Percentiles rank a stretch among this genome's conserved stretches.
phyloP scores from a whole-genome alignment of 495 filamentous ascomycete genomes.

The Hyaloscypha finlandica region DNA sequence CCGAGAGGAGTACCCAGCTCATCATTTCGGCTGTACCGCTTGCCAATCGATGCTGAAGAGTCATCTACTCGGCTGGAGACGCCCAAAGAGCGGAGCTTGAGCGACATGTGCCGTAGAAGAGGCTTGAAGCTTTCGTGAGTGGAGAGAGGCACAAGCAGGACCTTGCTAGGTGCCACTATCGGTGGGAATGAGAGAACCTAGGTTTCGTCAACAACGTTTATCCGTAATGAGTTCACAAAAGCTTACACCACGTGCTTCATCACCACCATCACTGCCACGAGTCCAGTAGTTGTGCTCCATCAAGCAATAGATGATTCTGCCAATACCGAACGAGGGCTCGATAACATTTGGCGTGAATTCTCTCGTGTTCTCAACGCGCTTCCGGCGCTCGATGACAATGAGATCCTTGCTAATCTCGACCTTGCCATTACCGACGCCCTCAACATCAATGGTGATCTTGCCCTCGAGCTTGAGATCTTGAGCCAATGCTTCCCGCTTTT shows the following conservation, averaged over 20 bases:
- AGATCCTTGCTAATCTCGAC: conserved; percentile 59
- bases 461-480: conserved; percentile 49
- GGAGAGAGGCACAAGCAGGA: conserved; percentile 73
- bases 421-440: conserved; percentile 53
- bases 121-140: conserved; percentile 61
- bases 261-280: conserved; percentile 61
- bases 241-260: conserved; percentile 69
- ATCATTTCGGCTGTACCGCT: conserved; percentile 72
- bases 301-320: conserved; percentile 64
- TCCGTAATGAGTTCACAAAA: not conserved
- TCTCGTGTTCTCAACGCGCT: conserved; percentile 52
- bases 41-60: conserved; percentile 70
- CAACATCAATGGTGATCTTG: conserved; percentile 56
- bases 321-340: conserved; percentile 73
- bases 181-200: conserved; percentile 77
- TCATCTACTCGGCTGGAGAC: conserved; percentile 69
- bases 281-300: conserved; percentile 69
- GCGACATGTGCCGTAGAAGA: conserved; percentile 53
- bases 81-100: conserved; percentile 59
- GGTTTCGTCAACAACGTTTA: not conserved
- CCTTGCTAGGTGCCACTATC: conserved; percentile 71
- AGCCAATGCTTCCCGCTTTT: conserved; percentile 55
- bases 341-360: conserved; percentile 72
- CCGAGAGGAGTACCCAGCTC: conserved; percentile 73
- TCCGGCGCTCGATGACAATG: conserved; percentile 57